These are phyloP conservation scores for Acacia confusa DNA, from an alignment of 306 rosid genomes.

Conservation along the genomic window DNA sequence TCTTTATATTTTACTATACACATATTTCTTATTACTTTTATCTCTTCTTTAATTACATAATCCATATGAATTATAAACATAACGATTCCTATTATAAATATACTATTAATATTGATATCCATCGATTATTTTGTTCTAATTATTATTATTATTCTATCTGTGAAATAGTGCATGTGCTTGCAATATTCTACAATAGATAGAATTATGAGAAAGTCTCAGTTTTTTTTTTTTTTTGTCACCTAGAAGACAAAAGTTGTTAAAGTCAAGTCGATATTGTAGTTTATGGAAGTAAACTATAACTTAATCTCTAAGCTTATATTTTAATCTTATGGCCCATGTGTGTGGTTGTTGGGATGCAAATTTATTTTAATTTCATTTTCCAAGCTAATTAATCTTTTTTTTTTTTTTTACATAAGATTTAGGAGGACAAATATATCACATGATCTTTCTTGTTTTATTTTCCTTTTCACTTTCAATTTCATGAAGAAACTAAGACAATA, in stretches of 20 bases:
- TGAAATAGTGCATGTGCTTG: too few relatives aligned
- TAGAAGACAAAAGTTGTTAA: neutral
- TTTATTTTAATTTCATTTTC: neutral
- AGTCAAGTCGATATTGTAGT: neutral
- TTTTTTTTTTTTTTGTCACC: neutral
- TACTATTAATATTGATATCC: too few relatives aligned
- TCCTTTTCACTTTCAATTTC: neutral
- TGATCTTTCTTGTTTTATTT: neutral
- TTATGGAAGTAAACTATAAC: neutral
- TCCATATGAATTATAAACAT: neutral
- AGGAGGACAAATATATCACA: neutral
- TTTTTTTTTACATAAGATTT: neutral
- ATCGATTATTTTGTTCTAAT: too few relatives aligned
- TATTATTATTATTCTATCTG: too few relatives aligned
- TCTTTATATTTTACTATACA: too few relatives aligned
- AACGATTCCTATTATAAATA: too few relatives aligned
- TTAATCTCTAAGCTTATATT: neutral
- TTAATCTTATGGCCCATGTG: neutral
- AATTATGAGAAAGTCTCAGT: neutral
- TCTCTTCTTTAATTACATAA: neutral
- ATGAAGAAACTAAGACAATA: neutral
- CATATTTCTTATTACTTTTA: too few relatives aligned
- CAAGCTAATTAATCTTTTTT: neutral
- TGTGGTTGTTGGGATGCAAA: conserved; percentile 9
- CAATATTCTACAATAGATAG: neutral